Evolutionary conservation across 1,139 yeast species (phyloP), one percentile per base, ranked within the genome.

Genomic region (Debaryomycetaceae sp.): DNA sequence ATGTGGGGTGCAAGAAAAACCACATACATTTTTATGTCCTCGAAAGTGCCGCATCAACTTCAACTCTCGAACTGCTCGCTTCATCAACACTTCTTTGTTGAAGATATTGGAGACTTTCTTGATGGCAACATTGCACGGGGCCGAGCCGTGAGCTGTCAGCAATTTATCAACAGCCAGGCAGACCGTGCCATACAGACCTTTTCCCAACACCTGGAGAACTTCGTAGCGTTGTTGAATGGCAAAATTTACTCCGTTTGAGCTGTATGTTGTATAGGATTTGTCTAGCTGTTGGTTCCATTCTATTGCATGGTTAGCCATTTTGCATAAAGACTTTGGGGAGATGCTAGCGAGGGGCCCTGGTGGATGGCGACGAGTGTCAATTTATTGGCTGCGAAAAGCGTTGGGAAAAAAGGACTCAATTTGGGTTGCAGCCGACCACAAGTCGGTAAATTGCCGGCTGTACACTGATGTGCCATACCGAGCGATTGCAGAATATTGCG

Each of bases 111-210:
- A 67, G 12, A 85, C 79, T 45, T 80, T 81, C 49, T 87, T 87
- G 30, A 86, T 78, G 6, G 96, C 96, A 8, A 45, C 74, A 44
- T 28, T 61, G 13, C 23, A 27, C 3, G 8, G 15, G 12, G 25
- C 26, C 3, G 15, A 5, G 12, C 15, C 20, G 13, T 14, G 11
- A 11, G 19, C 46, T 49, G 7, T 37, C 25, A 40, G 40, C 14
- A 47, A 44, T 13, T 67, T 55, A 49, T 87, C 95, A 10, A 76
- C 48, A 0, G 93, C 96, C 4, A 85, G 70, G 43, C 90, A 80
- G 3, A 90, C 97, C 1, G 78, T 73, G 2, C 97, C 97, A 49
- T 83, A 87, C 0, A 95, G 77, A 0, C 97, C 97, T 40, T 77
- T 74, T 0, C 97, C 97, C 28, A 87, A 61, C 2, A 77, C 66